These are phyloP conservation scores for Ajuga reptans DNA, from an alignment of 305 asterid species.

Conservation along the genomic window DNA sequence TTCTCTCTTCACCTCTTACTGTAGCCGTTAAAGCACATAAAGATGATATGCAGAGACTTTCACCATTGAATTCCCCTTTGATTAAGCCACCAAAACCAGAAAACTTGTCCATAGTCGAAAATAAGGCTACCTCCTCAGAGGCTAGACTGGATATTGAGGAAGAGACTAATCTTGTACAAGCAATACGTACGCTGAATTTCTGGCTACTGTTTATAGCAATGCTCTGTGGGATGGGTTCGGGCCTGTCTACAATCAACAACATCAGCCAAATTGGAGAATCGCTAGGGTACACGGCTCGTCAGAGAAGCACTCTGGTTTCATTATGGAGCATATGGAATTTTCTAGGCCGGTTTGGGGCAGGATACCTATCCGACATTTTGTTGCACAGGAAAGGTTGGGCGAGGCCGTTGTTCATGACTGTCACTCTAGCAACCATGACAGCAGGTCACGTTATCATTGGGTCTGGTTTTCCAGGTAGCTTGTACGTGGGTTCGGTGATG, in stretches of 20 bases:
- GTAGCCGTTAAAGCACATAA: constrained; percentile 39
- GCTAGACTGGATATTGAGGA: constrained; percentile 20
- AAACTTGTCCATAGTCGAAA: background rate
- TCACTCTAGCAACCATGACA: constrained; percentile 53
- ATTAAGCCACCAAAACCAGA: constrained; percentile 20
- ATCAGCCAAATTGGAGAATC: constrained; percentile 78
- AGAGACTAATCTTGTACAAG: constrained; percentile 51
- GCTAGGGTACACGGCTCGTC: constrained; percentile 41
- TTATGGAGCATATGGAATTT: constrained; percentile 83
- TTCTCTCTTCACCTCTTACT: constrained; percentile 53
- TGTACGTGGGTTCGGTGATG: constrained; percentile 51
- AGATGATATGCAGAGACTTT: background rate
- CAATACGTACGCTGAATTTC: constrained; percentile 55
- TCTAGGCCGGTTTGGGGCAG: constrained; percentile 66
- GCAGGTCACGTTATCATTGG: constrained; percentile 49
- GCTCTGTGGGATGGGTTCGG: constrained; percentile 85
- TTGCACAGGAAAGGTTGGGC: constrained; percentile 49
- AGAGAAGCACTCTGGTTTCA: constrained; percentile 57
- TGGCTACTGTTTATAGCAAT: constrained; percentile 73
- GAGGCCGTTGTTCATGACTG: constrained; percentile 51
- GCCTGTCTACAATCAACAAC: constrained; percentile 65
- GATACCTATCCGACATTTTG: constrained; percentile 46
- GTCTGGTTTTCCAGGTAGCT: constrained; percentile 52
- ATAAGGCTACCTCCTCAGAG: constrained; percentile 18
- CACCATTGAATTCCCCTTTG: constrained; percentile 32